These are phyloP conservation scores for Sporothrix brunneoviolacea DNA, from an alignment of 2,329 filamentous ascomycete species.

Conservation along the genomic window DNA sequence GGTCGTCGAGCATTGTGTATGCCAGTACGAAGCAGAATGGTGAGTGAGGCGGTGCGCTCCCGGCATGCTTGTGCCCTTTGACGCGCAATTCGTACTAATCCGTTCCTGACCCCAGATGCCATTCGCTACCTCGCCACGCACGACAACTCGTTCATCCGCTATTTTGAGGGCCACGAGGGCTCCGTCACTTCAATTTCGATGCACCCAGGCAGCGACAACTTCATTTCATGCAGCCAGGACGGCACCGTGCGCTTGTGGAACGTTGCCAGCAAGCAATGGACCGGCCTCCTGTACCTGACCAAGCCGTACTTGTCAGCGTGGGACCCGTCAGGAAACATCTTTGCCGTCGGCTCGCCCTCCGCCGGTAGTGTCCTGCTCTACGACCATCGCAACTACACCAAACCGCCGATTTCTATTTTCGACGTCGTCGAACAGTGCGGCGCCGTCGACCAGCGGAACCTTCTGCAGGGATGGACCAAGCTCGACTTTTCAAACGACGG, in stretches of 20 bases:
- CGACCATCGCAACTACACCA: slow-evolving; percentile 89
- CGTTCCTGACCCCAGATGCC: slow-evolving; percentile 62
- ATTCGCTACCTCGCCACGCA: slow-evolving; percentile 85
- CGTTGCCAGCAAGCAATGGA: slow-evolving; percentile 68
- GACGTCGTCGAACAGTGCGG: slow-evolving; percentile 60
- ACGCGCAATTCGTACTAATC: too few species aligned
- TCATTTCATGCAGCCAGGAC: slow-evolving; percentile 86
- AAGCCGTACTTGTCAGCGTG: slow-evolving; percentile 79
- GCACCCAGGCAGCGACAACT: slow-evolving; percentile 81
- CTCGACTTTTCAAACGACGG: slow-evolving; percentile 96
- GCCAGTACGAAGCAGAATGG: slow-evolving; percentile 92
- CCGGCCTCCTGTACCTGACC: slow-evolving; percentile 73
- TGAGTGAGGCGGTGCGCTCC: slow-evolving; percentile 33
- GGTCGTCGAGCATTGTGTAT: slow-evolving; percentile 85
- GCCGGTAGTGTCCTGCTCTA: slow-evolving; percentile 81
- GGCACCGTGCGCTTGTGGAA: slow-evolving; percentile 92
- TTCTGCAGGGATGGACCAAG: slow-evolving; percentile 72
- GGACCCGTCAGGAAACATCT: slow-evolving; percentile 86
- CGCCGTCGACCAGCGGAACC: slow-evolving; percentile 48
- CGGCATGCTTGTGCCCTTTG: too few species aligned
- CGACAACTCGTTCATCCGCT: slow-evolving; percentile 93
- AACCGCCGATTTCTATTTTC: slow-evolving; percentile 79
- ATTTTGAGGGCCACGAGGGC: slow-evolving; percentile 85
- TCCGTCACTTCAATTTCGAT: slow-evolving; percentile 77
- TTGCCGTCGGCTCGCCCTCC: slow-evolving; percentile 78